Evolutionary conservation across 306 rosid species (phyloP), one percentile per base, ranked within the genome.

Genomic region (Albizia julibrissin): DNA sequence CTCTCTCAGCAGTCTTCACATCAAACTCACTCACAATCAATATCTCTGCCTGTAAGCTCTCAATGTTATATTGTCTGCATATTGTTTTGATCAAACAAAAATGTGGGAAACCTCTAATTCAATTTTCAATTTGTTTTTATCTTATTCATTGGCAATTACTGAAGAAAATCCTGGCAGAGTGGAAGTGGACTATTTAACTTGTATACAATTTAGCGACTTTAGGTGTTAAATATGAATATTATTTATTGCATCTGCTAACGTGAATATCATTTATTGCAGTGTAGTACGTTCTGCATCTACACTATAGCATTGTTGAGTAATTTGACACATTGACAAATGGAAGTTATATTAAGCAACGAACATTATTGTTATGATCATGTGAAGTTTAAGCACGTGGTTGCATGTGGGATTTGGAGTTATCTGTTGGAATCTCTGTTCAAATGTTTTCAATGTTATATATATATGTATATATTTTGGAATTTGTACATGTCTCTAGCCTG

Each of bases 41-140:
- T 79, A 27, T 87, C 92, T 68, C 79, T 84, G 83, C 88, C 89
- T 3, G 95, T 93, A 84, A 89, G 94, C 81, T 52, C 26, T 81
- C 6, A 64, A 46, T 40, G n/a, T 40, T 83, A 42, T 58, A n/a
- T 44, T 67, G 33, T 73, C 21, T 73, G 19, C 7, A 19, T 80
- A 44, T 61, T 66, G 7, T 47, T 62, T 46, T 52, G 26, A 24
- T 82, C 50, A 46, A 19, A 21, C 37, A 46, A 33, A 22, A 50
- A 67, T 3, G 9, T 24, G 27, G 34, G 33, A 49, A 50, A 62
- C 22, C 37, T 79, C 13, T 26, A 34, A 54, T 66, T n/a, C 34
- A 31, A 39, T 14, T n/a, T 21, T 18, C 72, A 62, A 33, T 42
- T 14, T 27, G 34, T 47, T 12, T 22, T 77, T 72, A 39, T 67